Conservation (phyloP, 2,329 filamentous ascomycete genomes). For the Colletotrichum australisinense region DNA sequence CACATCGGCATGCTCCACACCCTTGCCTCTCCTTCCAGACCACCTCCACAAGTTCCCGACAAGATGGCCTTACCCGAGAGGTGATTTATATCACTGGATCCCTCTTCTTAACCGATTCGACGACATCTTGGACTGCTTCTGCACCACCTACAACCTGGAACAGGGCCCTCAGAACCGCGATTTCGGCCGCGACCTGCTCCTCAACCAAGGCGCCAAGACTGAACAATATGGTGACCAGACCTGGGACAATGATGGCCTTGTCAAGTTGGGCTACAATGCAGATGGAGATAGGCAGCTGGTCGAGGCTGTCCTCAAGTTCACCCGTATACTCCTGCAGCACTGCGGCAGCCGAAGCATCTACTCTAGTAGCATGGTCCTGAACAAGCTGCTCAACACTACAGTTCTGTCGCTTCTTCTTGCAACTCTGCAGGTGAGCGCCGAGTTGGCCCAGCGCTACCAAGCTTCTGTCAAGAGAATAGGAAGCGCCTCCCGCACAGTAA, state of each 20-base stretch:
- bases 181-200: slow-evolving; percentile 75
- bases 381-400: slow-evolving; percentile 89
- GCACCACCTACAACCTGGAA: slow-evolving; percentile 81
- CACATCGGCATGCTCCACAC: slow-evolving; percentile 72
- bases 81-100: slow-evolving; percentile 99
- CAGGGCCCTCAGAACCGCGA: slow-evolving; percentile 83
- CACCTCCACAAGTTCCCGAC: slow-evolving; percentile 85
- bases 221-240: slow-evolving; percentile 62
- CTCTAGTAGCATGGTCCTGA: slow-evolving; percentile 90
- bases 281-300: slow-evolving; percentile 87
- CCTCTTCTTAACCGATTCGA: slow-evolving; percentile 94
- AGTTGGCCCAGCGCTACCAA: slow-evolving; percentile 92
- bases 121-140: slow-evolving; percentile 84
- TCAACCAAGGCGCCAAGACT: slow-evolving; percentile 66
- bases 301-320: slow-evolving; percentile 85
- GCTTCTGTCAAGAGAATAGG: slow-evolving; percentile 83
- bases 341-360: slow-evolving; percentile 98
- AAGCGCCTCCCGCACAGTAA: slow-evolving; percentile 74
- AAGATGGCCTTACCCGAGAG: slow-evolving; percentile 94
- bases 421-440: slow-evolving; percentile 83
- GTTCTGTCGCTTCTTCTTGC: slow-evolving; percentile 82
- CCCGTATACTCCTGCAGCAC: slow-evolving; percentile 87
- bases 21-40: slow-evolving; percentile 81
- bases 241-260: slow-evolving; percentile 60
- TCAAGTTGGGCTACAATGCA: slow-evolving; percentile 70